Evolutionary conservation across 805 yeast species (phyloP).

Genomic region (Ogataea nakhonphanomensis): DNA sequence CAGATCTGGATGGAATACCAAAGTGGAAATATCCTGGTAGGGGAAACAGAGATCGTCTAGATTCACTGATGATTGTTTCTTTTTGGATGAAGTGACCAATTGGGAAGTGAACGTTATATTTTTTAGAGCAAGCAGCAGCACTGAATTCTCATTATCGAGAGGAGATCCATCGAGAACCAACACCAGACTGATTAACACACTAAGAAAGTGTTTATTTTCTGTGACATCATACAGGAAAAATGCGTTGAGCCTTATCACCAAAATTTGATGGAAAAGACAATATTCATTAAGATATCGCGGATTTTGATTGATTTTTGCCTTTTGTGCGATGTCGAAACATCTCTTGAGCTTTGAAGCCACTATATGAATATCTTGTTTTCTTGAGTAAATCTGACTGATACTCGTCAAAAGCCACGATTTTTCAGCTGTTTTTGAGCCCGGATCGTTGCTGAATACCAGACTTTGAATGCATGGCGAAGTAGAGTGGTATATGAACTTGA

Average conservation of each 20-base stretch:
- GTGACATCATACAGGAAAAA: constrained; percentile 18
- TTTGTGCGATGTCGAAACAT: constrained; percentile 8
- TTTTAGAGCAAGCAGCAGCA: constrained; percentile 12
- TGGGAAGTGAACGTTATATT: constrained; percentile 11
- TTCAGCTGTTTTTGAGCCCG: neutral
- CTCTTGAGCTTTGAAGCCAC: constrained; percentile 12
- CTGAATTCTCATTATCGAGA: constrained; percentile 12
- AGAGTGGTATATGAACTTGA: constrained; percentile 9
- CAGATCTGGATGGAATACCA: constrained; percentile 10
- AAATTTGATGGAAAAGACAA: constrained; percentile 15
- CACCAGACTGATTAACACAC: constrained; percentile 11
- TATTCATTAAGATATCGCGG: constrained; percentile 6
- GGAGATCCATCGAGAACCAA: constrained; percentile 9
- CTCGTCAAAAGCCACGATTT: constrained; percentile 11
- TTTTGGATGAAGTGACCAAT: constrained; percentile 6
- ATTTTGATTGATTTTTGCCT: neutral
- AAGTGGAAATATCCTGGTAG: constrained; percentile 9
- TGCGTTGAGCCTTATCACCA: constrained; percentile 22
- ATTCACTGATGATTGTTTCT: constrained; percentile 6
- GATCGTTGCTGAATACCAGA: constrained; percentile 3
- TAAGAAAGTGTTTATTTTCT: constrained; percentile 24
- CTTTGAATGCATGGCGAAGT: constrained; percentile 4
- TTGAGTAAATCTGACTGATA: constrained; percentile 8
- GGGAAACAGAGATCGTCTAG: constrained; percentile 14
- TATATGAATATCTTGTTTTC: neutral